A percentile compares a stretch with the other conserved stretches of the same genome.
These are phyloP conservation scores for Penicillium sp. DNA, from an alignment of 2,329 filamentous ascomycete species.

Conservation along the genomic window DNA sequence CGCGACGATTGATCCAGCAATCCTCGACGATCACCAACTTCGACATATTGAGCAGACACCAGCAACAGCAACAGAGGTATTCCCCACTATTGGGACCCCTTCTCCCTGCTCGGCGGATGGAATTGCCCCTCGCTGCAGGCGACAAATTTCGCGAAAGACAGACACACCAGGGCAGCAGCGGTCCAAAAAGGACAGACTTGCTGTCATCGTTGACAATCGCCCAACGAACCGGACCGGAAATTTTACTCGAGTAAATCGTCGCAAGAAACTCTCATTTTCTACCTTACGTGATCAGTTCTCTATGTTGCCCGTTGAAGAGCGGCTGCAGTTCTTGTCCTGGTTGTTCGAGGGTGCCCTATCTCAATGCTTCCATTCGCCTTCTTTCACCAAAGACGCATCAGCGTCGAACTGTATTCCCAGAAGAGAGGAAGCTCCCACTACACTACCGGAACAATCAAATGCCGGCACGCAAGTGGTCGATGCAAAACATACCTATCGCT, in stretches of 20 bases:
- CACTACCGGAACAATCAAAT: slow-evolving; percentile 1
- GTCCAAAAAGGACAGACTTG: slow-evolving; percentile 4
- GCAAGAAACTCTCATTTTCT: slow-evolving; percentile 5
- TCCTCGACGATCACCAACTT: slow-evolving; percentile 2
- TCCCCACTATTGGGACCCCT: not conserved
- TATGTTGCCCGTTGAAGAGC: slow-evolving; percentile 7
- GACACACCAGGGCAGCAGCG: not conserved
- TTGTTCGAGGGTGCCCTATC: slow-evolving; percentile 12
- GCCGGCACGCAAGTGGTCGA: not conserved
- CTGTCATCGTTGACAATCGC: slow-evolving; percentile 1
- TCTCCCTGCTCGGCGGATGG: slow-evolving; percentile 1
- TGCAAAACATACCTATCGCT: slow-evolving; percentile 1
- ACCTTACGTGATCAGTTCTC: slow-evolving; percentile 10
- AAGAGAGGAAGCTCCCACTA: not conserved
- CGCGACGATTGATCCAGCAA: slow-evolving; percentile 7
- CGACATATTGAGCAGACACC: not conserved
- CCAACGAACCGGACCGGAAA: not conserved
- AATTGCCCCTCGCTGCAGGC: not conserved
- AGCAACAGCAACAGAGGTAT: not conserved
- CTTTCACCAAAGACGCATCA: not conserved
- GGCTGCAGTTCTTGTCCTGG: slow-evolving; percentile 11
- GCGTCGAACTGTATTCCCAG: not conserved
- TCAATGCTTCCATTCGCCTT: slow-evolving; percentile 3
- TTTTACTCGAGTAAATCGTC: not conserved
- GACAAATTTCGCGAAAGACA: slow-evolving; percentile 1